These are phyloP conservation scores for Cydonia oblonga DNA, from an alignment of 331 rosid species.

Conservation along the genomic window DNA sequence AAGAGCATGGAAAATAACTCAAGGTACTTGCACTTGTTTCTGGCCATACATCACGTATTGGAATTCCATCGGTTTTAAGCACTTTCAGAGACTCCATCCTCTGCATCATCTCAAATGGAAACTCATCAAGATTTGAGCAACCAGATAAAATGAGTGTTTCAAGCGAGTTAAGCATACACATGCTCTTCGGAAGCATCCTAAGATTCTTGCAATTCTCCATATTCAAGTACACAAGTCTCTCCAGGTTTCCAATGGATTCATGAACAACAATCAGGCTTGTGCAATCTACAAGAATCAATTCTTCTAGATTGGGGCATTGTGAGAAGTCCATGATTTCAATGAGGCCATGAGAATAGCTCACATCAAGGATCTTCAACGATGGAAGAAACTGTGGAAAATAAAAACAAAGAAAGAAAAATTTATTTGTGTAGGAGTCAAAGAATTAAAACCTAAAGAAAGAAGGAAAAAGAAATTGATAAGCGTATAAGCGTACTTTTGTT, in stretches of 20 bases:
- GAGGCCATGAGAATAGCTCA: neutral
- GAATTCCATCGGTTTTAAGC: neutral
- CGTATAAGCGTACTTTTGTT: neutral
- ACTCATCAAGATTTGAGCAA: neutral
- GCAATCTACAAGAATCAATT: neutral
- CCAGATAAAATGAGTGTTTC: neutral
- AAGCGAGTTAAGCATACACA: neutral
- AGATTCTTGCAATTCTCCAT: neutral
- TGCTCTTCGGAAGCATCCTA: neutral
- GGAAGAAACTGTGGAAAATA: neutral
- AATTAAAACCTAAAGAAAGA: no score
- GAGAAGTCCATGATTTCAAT: neutral
- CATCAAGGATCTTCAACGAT: conserved; percentile 1
- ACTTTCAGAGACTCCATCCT: neutral
- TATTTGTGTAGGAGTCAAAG: no score
- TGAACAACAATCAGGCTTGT: neutral
- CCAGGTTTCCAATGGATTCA: conserved; percentile 3
- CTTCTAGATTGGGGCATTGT: neutral
- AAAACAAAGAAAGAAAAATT: no score
- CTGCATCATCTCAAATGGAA: neutral
- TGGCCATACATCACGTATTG: neutral
- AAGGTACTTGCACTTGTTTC: neutral
- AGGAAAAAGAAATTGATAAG: neutral
- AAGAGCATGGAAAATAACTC: neutral
- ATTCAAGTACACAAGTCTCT: neutral